phyloP scores from a whole-genome alignment of 805 yeast species.

The Hyphopichia homilentoma region DNA sequence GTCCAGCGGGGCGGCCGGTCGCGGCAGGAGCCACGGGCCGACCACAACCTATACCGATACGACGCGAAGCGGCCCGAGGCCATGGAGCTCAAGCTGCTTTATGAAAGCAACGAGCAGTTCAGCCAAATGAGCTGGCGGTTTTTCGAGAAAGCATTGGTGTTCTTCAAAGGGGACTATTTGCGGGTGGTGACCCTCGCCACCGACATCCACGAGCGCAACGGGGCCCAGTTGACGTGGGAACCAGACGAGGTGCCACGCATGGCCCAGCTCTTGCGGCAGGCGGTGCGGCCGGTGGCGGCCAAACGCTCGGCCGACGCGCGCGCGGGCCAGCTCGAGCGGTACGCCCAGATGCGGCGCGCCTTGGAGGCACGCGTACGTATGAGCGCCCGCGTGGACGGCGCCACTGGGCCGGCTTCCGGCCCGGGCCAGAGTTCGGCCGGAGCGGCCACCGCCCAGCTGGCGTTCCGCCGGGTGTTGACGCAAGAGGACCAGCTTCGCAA shows the following conservation, averaged over 20 bases:
- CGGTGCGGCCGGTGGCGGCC: too few relatives aligned
- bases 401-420: too few relatives aligned
- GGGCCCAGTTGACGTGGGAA: constrained; percentile 21
- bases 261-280: background rate
- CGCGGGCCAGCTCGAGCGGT: background rate
- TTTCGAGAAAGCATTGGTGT: constrained; percentile 32
- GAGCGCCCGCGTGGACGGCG: background rate
- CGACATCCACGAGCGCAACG: constrained; percentile 25
- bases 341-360: background rate
- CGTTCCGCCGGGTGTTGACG: background rate
- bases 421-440: too few relatives aligned
- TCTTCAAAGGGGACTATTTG: constrained; percentile 42
- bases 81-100: constrained; percentile 27
- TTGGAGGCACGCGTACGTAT: background rate
- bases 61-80: constrained; percentile 20
- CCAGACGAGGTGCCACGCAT: background rate
- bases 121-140: constrained; percentile 36
- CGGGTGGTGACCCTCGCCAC: constrained; percentile 35
- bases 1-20: constrained; percentile 26
- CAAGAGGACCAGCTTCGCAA: background rate
- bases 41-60: constrained; percentile 9
- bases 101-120: constrained; percentile 30
- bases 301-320: background rate
- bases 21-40: background rate
- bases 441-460: background rate